phyloP scores from a whole-genome alignment of 2,329 filamentous ascomycete species.

The Botryotinia narcissicola region DNA sequence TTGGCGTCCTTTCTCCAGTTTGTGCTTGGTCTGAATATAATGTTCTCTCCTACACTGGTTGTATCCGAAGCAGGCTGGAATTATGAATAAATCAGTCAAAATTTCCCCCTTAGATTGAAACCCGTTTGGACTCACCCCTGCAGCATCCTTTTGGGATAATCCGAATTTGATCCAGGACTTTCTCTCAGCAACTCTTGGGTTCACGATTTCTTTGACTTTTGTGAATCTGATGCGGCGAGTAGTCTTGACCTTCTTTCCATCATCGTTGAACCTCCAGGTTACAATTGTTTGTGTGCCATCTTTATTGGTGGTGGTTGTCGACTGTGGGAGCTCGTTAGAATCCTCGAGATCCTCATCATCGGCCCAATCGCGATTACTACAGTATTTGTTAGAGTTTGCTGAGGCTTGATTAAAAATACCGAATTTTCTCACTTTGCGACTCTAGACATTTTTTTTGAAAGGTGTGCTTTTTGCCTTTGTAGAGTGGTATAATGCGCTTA shows the following conservation, averaged over 20 bases:
- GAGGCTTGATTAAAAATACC: slow-evolving; percentile 7
- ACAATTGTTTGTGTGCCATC: slow-evolving; percentile 97
- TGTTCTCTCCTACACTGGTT: slow-evolving; percentile 69
- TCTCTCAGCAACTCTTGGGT: slow-evolving; percentile 93
- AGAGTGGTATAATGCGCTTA: slow-evolving; percentile 6
- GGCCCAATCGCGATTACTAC: slow-evolving; percentile 70
- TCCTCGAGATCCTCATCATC: slow-evolving; percentile 80
- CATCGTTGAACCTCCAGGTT: slow-evolving; percentile 85
- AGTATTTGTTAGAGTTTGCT: slow-evolving; percentile 26
- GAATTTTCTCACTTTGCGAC: slow-evolving; percentile 44
- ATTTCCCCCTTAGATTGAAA: neutral
- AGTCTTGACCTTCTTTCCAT: slow-evolving; percentile 94
- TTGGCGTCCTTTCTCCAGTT: slow-evolving; percentile 93
- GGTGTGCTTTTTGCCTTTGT: slow-evolving; percentile 11
- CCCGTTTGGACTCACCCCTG: slow-evolving; percentile 50
- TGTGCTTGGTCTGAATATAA: slow-evolving; percentile 87
- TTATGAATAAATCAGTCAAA: slow-evolving; percentile 12
- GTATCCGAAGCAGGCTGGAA: slow-evolving; percentile 24
- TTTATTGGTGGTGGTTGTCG: slow-evolving; percentile 92
- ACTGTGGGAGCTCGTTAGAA: slow-evolving; percentile 67
- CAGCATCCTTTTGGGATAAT: slow-evolving; percentile 76
- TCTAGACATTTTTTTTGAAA: slow-evolving; percentile 42
- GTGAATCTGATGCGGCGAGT: slow-evolving; percentile 93
- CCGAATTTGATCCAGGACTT: slow-evolving; percentile 94
- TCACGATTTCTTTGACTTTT: slow-evolving; percentile 87